Evolutionary conservation across 2,329 filamentous ascomycete species (phyloP).

Genomic region (Hypoxylon sp.): DNA sequence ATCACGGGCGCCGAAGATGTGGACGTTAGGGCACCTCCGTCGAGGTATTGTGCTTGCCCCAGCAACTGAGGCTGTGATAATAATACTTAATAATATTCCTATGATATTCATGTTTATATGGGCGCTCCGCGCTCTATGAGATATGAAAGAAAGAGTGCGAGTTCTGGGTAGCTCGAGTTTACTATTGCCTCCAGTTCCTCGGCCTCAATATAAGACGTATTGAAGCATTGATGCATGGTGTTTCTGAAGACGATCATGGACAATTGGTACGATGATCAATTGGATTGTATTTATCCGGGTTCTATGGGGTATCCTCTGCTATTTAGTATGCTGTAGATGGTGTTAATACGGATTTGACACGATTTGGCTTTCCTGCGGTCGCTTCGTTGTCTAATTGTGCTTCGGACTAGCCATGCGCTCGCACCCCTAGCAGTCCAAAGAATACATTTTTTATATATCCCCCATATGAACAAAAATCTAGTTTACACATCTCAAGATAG

Average conservation of each 20-base stretch:
- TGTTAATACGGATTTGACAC: conserved; percentile 7
- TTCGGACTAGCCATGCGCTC: neutral
- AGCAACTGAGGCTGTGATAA: conserved; percentile 5
- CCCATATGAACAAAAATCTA: no score
- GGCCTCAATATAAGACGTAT: neutral
- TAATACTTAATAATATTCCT: conserved; percentile 2
- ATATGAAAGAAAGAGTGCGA: neutral
- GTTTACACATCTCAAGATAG: no score
- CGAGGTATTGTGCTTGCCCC: neutral
- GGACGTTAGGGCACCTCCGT: conserved; percentile 57
- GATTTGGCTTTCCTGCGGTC: neutral
- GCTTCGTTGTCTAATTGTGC: neutral
- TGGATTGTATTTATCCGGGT: conserved; percentile 4
- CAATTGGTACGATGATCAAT: conserved; percentile 8
- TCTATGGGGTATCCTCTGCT: no score
- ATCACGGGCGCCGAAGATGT: conserved; percentile 64
- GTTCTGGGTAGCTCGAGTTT: neutral
- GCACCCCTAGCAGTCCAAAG: no score
- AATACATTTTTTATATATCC: no score
- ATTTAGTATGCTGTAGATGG: neutral
- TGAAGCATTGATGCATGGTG: conserved; percentile 25
- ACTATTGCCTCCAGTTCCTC: neutral
- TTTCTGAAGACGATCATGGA: conserved; percentile 22
- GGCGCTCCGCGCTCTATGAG: neutral
- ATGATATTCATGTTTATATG: conserved; percentile 11